These are phyloP conservation scores for Hymenoscyphus albidus DNA, from an alignment of 2,329 filamentous ascomycete species.

Conservation along the genomic window DNA sequence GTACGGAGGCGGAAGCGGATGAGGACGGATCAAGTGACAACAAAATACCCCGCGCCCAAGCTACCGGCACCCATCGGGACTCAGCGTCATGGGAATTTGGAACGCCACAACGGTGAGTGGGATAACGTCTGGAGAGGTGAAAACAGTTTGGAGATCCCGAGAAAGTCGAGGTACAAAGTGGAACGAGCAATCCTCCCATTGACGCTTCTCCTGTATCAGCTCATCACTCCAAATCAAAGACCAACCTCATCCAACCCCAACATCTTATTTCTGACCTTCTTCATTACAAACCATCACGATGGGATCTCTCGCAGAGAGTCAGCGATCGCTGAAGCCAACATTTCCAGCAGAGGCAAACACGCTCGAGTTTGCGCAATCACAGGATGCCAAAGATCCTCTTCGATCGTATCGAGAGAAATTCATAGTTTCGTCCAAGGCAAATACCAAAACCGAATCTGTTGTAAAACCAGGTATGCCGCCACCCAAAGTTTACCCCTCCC, in stretches of 20 bases:
- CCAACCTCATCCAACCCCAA: not conserved
- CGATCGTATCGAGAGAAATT: conserved; percentile 65
- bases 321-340: conserved; percentile 31
- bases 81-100: not conserved
- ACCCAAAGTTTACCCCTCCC: conserved; percentile 3
- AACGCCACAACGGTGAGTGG: not conserved
- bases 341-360: conserved; percentile 49
- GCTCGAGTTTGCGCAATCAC: conserved; percentile 45
- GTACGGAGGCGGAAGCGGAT: not conserved
- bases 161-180: conserved; percentile 18
- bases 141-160: not conserved
- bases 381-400: conserved; percentile 61
- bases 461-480: conserved; percentile 33
- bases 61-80: not conserved
- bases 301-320: conserved; percentile 29
- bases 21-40: not conserved
- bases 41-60: not conserved
- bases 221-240: not conserved
- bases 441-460: conserved; percentile 62
- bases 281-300: conserved; percentile 16
- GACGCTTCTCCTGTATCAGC: not conserved
- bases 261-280: not conserved
- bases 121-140: not conserved
- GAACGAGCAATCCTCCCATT: conserved; percentile 6
- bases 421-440: conserved; percentile 69